These are phyloP conservation scores for Albizia julibrissin DNA, from an alignment of 306 rosid species.

Conservation along the genomic window DNA sequence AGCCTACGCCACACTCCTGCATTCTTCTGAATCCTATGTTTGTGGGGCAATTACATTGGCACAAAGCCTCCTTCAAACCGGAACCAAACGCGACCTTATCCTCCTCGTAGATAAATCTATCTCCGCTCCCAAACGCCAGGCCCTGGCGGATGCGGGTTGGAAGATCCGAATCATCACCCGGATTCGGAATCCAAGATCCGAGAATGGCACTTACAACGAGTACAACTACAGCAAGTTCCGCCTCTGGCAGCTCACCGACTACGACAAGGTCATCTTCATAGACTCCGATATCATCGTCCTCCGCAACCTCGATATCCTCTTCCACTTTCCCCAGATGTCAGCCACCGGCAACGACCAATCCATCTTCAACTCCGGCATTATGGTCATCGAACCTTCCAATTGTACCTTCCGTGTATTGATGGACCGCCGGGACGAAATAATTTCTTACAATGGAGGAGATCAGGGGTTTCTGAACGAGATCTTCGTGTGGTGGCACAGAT, in stretches of 20 bases:
- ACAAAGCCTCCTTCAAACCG: constrained; percentile 66
- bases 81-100: constrained; percentile 82
- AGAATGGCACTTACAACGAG: constrained; percentile 73
- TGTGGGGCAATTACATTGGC: constrained; percentile 92
- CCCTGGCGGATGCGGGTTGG: constrained; percentile 73
- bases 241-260: constrained; percentile 85
- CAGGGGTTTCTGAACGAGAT: constrained; percentile 91
- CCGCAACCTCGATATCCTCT: constrained; percentile 79
- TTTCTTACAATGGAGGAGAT: constrained; percentile 93
- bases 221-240: constrained; percentile 97
- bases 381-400: constrained; percentile 91
- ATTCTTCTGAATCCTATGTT: constrained; percentile 73
- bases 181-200: constrained; percentile 77
- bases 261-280: constrained; percentile 72
- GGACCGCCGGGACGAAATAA: constrained; percentile 49
- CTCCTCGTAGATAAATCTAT: constrained; percentile 76
- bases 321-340: constrained; percentile 82
- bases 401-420: constrained; percentile 71
- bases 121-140: constrained; percentile 55
- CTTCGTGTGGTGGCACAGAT: constrained; percentile 99
- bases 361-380: constrained; percentile 87
- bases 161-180: constrained; percentile 62
- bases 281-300: constrained; percentile 87
- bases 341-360: constrained; percentile 88
- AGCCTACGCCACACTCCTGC: constrained; percentile 87